phyloP scores from a whole-genome alignment of 1,284 basidiomycete species.

The Moesziomyces antarcticus region DNA sequence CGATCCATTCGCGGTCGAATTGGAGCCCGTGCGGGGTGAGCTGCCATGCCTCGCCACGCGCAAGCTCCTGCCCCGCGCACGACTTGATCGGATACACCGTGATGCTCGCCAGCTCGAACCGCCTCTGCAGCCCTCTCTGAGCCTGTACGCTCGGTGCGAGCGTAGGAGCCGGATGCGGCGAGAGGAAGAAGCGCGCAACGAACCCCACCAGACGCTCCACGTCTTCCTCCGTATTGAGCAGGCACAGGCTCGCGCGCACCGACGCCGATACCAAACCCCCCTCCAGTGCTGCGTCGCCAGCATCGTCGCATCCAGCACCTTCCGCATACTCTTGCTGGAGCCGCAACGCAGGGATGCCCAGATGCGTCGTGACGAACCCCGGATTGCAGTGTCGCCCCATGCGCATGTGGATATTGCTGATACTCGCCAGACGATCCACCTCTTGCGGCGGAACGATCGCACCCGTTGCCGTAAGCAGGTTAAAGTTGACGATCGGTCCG shows the following conservation, averaged over 20 bases:
- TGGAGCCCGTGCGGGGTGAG: constrained; percentile 45
- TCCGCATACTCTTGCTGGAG: constrained; percentile 46
- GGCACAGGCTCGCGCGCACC: constrained; percentile 45
- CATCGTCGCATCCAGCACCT: constrained; percentile 52
- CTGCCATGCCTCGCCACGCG: constrained; percentile 24
- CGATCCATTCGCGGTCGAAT: constrained; percentile 54
- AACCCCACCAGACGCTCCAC: constrained; percentile 46
- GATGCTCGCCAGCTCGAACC: constrained; percentile 31
- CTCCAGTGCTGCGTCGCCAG: constrained; percentile 10
- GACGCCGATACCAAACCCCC: constrained; percentile 19
- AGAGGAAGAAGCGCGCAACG: constrained; percentile 40
- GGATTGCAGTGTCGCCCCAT: constrained; percentile 57
- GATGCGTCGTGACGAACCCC: constrained; percentile 46
- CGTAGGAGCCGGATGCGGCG: not conserved
- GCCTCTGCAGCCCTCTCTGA: not conserved
- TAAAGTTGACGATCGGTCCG: constrained; percentile 54
- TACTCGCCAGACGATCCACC: constrained; percentile 48
- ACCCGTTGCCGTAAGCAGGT: constrained; percentile 25
- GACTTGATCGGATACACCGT: constrained; percentile 57
- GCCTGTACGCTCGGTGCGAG: too few relatives aligned
- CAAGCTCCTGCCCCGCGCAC: constrained; percentile 43
- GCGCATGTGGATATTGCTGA: constrained; percentile 56
- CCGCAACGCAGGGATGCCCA: constrained; percentile 25
- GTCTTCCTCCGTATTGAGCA: constrained; percentile 49
- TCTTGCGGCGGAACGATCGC: constrained; percentile 45